Evolutionary conservation across 306 rosid species (phyloP).

Genomic region (Potentilla sterilis): DNA sequence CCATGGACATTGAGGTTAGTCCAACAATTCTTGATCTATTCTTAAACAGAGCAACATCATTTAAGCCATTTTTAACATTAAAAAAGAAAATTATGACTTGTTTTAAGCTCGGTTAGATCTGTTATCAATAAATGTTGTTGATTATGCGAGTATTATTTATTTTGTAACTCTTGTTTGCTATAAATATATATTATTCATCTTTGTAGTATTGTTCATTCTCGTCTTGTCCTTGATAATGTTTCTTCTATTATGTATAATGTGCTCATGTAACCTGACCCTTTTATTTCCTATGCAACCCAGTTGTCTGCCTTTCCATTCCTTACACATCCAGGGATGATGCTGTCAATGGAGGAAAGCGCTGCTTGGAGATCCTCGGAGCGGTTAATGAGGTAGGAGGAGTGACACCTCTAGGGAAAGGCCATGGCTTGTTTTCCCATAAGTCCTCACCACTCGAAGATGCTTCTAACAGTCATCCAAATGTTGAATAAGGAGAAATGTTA

Average conservation of each 20-base stretch:
- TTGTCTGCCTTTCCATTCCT: constrained; percentile 86
- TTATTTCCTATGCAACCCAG: constrained; percentile 20
- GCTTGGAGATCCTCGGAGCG: constrained; percentile 83
- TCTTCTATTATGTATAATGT: background rate
- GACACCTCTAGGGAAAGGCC: constrained; percentile 67
- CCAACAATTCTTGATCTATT: constrained; percentile 2
- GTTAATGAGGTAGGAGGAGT: constrained; percentile 63
- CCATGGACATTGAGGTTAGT: constrained; percentile 73
- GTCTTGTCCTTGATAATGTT: background rate
- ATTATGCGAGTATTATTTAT: no score
- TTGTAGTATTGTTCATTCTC: background rate
- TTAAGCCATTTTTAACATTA: no score
- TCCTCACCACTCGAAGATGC: constrained; percentile 44
- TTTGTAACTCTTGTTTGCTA: background rate
- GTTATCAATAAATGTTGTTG: no score
- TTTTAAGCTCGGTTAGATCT: no score
- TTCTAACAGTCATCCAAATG: constrained; percentile 60
- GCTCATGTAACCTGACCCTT: background rate
- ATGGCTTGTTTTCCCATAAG: constrained; percentile 74
- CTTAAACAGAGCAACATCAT: no score
- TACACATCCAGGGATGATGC: constrained; percentile 63
- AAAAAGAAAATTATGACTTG: no score
- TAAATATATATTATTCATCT: constrained; percentile 6
- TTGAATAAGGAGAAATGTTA: constrained; percentile 47
- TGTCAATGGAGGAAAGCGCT: constrained; percentile 64